phyloP scores from a whole-genome alignment of 2,329 filamentous ascomycete species.

The Cercospora sojina region DNA sequence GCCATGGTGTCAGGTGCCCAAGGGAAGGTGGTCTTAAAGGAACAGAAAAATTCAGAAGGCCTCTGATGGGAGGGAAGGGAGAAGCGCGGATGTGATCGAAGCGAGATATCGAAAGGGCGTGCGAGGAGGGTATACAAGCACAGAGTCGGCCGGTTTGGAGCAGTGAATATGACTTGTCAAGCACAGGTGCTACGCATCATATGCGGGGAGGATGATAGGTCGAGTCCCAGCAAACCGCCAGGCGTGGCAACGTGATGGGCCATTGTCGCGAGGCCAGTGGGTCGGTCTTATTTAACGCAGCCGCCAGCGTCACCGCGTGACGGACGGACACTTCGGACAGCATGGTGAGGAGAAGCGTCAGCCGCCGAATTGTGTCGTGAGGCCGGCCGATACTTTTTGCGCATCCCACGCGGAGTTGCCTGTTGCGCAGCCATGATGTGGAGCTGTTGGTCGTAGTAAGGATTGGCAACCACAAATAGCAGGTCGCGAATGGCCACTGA shows the following conservation, averaged over 20 bases:
- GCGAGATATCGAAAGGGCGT: not conserved
- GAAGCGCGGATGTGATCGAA: slow-evolving; percentile 16
- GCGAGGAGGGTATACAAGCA: slow-evolving; percentile 8
- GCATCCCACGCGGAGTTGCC: slow-evolving; percentile 1
- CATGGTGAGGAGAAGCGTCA: slow-evolving; percentile 3
- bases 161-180: slow-evolving; percentile 16
- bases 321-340: not conserved
- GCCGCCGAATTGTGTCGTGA: not conserved
- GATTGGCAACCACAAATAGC: not conserved
- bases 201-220: slow-evolving; percentile 18
- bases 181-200: slow-evolving; percentile 21
- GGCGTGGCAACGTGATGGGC: not conserved
- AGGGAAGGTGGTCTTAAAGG: not conserved
- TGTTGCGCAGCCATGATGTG: not conserved
- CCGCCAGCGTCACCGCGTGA: not conserved
- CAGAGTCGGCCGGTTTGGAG: slow-evolving; percentile 8
- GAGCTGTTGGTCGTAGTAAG: not conserved
- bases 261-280: slow-evolving; percentile 19
- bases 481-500: not conserved
- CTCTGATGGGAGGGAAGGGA: not conserved
- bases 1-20: not conserved
- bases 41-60: slow-evolving; percentile 4
- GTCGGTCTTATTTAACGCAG: slow-evolving; percentile 12
- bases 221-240: slow-evolving; percentile 10
- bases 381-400: not conserved